Percentiles rank a stretch among this genome's conserved stretches.
Conservation (phyloP, 768 basidiomycete species). For the Termitomyces sp. region DNA sequence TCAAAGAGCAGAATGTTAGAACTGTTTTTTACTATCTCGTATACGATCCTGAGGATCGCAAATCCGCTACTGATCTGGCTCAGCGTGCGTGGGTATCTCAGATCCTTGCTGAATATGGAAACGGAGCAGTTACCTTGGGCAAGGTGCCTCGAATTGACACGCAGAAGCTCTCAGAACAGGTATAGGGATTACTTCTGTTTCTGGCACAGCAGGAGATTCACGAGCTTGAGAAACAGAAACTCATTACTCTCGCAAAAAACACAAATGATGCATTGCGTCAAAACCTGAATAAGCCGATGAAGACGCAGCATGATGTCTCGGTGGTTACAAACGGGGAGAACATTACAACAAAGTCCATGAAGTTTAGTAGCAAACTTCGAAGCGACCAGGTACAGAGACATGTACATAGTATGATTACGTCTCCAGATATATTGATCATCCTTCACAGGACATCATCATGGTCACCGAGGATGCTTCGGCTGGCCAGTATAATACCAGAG, state of each 20-base stretch:
- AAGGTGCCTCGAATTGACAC: constrained; percentile 43
- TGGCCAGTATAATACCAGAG: constrained; percentile 36
- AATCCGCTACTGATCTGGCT: constrained; percentile 30
- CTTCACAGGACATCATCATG: constrained; percentile 3
- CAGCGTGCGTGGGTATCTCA: constrained; percentile 48
- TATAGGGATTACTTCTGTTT: constrained; percentile 18
- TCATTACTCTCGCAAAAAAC: constrained; percentile 42
- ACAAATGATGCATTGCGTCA: constrained; percentile 40
- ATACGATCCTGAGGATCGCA: constrained; percentile 27
- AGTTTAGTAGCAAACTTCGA: constrained; percentile 32
- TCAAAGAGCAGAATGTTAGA: constrained; percentile 32
- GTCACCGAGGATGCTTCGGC: constrained; percentile 9
- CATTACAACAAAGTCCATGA: constrained; percentile 25
- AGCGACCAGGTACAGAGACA: constrained; percentile 29
- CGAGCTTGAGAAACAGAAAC: constrained; percentile 15
- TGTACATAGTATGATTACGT: not conserved
- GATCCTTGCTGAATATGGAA: constrained; percentile 35
- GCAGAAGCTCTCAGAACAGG: constrained; percentile 25
- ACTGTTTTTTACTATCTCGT: constrained; percentile 30
- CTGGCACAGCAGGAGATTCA: not conserved
- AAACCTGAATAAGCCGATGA: constrained; percentile 40
- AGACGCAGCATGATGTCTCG: constrained; percentile 37
- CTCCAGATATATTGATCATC: not conserved
- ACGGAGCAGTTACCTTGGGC: constrained; percentile 37
- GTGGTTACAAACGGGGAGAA: constrained; percentile 19